A percentile compares a stretch with the other conserved stretches of the same genome.
Evolutionary conservation across 1,139 yeast genomes (phyloP).

Genomic region (Debaryomyces sp.): DNA sequence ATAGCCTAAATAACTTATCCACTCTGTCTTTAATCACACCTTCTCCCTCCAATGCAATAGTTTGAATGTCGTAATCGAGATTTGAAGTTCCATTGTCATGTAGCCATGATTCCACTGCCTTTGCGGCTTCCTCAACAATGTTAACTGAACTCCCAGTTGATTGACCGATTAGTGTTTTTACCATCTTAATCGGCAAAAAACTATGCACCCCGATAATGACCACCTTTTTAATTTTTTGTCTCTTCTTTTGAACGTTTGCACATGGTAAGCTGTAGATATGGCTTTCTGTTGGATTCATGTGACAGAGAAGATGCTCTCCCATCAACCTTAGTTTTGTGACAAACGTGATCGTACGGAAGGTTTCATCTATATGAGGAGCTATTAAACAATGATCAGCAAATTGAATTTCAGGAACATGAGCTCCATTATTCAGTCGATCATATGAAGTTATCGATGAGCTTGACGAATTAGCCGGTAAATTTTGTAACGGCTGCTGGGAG

Average conservation of each 20-base stretch:
- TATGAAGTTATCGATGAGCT: not conserved
- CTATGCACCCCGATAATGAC: constrained; percentile 54
- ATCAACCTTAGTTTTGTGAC: constrained; percentile 42
- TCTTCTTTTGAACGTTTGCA: constrained; percentile 18
- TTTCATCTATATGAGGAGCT: constrained; percentile 32
- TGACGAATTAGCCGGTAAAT: not conserved
- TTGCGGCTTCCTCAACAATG: constrained; percentile 38
- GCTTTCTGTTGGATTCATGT: constrained; percentile 29
- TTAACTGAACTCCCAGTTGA: constrained; percentile 46
- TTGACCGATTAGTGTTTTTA: constrained; percentile 48
- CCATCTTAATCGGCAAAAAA: constrained; percentile 55
- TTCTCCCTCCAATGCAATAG: constrained; percentile 56
- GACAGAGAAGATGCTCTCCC: constrained; percentile 34
- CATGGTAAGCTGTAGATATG: constrained; percentile 34
- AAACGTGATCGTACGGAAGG: constrained; percentile 41
- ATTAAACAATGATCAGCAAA: constrained; percentile 8
- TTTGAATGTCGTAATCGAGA: constrained; percentile 35
- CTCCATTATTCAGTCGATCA: not conserved
- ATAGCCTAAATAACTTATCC: constrained; percentile 31
- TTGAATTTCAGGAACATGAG: not conserved
- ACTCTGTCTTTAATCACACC: constrained; percentile 50
- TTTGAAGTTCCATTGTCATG: constrained; percentile 20
- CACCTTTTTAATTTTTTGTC: constrained; percentile 29
- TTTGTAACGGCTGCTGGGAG: not conserved
- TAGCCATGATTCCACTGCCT: constrained; percentile 45